phyloP scores from a whole-genome alignment of 768 basidiomycete genomes.

The Lactarius hatsudake region DNA sequence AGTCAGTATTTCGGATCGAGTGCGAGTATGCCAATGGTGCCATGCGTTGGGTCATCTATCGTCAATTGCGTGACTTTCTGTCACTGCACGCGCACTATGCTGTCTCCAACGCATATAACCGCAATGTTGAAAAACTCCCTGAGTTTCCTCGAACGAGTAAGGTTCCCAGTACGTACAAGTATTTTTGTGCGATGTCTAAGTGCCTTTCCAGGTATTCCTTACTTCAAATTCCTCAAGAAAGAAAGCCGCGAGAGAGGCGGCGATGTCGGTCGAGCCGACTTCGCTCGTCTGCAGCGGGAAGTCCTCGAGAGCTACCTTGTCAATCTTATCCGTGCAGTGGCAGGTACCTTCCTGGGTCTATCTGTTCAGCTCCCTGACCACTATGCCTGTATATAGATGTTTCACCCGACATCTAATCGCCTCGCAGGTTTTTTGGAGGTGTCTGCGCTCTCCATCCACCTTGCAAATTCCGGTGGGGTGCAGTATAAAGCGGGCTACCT shows the following conservation, averaged over 20 bases:
- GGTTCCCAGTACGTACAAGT: neutral
- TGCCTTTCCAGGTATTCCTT: conserved; percentile 64
- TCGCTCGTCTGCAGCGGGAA: conserved; percentile 78
- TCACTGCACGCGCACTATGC: conserved; percentile 88
- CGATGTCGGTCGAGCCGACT: conserved; percentile 63
- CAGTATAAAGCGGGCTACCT: conserved; percentile 93
- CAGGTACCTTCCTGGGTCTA: conserved; percentile 39
- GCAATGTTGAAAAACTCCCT: conserved; percentile 73
- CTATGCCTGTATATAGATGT: conserved; percentile 61
- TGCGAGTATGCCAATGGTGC: conserved; percentile 96
- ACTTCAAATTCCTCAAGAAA: conserved; percentile 80
- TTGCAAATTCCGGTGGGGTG: conserved; percentile 76
- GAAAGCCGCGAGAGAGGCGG: conserved; percentile 51
- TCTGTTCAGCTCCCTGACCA: conserved; percentile 2
- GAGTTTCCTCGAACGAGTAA: conserved; percentile 87
- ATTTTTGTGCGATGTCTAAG: neutral
- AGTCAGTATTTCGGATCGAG: conserved; percentile 86
- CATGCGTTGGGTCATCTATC: conserved; percentile 91
- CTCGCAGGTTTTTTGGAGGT: conserved; percentile 90
- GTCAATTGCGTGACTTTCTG: conserved; percentile 88
- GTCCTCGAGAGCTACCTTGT: conserved; percentile 86
- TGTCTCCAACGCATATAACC: conserved; percentile 76
- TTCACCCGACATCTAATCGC: conserved; percentile 88
- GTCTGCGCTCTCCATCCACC: conserved; percentile 77
- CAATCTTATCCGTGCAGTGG: conserved; percentile 83